phyloP scores from a whole-genome alignment of 345 rosid species.

The Ceriops zippeliana region DNA sequence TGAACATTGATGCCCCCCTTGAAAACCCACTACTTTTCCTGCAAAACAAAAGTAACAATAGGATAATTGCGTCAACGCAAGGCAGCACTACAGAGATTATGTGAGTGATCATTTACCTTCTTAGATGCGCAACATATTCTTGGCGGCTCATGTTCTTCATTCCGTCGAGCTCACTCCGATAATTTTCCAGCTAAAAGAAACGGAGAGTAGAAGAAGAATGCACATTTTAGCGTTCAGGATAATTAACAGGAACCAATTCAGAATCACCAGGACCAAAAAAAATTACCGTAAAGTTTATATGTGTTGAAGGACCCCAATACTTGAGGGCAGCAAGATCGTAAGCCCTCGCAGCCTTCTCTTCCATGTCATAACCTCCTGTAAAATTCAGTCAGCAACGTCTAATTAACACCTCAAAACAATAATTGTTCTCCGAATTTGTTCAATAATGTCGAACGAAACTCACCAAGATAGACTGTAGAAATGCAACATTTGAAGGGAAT shows the following conservation, averaged over 20 bases:
- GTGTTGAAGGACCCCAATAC: conserved; percentile 84
- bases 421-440: background rate
- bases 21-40: conserved; percentile 87
- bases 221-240: too few species aligned
- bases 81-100: background rate
- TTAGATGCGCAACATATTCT: conserved; percentile 71
- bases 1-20: conserved; percentile 77
- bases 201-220: background rate
- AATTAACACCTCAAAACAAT: background rate
- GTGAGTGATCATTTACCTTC: conserved; percentile 39
- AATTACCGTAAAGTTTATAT: conserved; percentile 62
- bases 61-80: background rate
- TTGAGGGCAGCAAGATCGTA: conserved; percentile 88
- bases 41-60: conserved; percentile 9
- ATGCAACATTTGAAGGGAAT: conserved; percentile 27
- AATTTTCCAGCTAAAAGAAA: conserved; percentile 56
- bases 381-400: background rate
- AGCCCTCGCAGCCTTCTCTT: conserved; percentile 79
- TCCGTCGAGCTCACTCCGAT: conserved; percentile 52
- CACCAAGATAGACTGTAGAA: conserved; percentile 70
- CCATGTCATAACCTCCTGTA: conserved; percentile 84
- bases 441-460: conserved; percentile 8
- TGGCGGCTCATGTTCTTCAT: conserved; percentile 84
- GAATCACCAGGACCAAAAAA: background rate
- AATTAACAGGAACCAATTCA: background rate